Conservation (phyloP, 371 early-diverging fungal genomes). For the Sporodiniella umbellata region DNA sequence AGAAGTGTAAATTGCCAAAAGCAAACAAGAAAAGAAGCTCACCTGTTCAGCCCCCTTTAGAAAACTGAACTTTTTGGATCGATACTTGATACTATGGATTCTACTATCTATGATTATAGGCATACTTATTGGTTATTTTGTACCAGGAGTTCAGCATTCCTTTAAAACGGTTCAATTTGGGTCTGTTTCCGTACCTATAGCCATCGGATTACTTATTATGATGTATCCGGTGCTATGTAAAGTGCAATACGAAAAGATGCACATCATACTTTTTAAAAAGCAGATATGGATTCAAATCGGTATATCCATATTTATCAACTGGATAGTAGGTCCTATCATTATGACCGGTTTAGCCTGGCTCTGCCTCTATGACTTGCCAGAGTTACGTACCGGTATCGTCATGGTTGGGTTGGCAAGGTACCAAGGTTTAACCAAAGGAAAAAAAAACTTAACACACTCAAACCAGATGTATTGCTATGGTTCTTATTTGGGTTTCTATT, state of each 20-base stretch:
- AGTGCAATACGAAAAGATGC: conserved; percentile 58
- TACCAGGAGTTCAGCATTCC: conserved; percentile 50
- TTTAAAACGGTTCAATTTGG: conserved; percentile 56
- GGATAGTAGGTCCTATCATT: conserved; percentile 67
- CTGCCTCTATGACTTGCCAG: conserved; percentile 66
- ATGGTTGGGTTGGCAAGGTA: conserved; percentile 66
- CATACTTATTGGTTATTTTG: conserved; percentile 68
- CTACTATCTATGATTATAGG: conserved; percentile 63
- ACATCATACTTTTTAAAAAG: conserved; percentile 30
- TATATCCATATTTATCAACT: conserved; percentile 63
- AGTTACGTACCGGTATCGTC: conserved; percentile 69
- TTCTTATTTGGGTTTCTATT: conserved; percentile 73
- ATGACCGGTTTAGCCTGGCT: conserved; percentile 76
- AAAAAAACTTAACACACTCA: neutral
- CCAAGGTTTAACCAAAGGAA: neutral
- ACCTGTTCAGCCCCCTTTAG: conserved; percentile 19
- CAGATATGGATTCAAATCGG: conserved; percentile 43
- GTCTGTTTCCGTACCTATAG: conserved; percentile 69
- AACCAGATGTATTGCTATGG: conserved; percentile 76
- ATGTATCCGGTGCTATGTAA: conserved; percentile 77
- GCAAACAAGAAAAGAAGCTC: conserved; percentile 28
- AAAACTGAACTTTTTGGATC: conserved; percentile 44
- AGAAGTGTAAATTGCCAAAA: conserved; percentile 22
- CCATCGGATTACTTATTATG: conserved; percentile 64
- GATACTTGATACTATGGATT: conserved; percentile 55